These are phyloP conservation scores for Linum trigynum DNA, from an alignment of 345 rosid genomes.

Conservation along the genomic window DNA sequence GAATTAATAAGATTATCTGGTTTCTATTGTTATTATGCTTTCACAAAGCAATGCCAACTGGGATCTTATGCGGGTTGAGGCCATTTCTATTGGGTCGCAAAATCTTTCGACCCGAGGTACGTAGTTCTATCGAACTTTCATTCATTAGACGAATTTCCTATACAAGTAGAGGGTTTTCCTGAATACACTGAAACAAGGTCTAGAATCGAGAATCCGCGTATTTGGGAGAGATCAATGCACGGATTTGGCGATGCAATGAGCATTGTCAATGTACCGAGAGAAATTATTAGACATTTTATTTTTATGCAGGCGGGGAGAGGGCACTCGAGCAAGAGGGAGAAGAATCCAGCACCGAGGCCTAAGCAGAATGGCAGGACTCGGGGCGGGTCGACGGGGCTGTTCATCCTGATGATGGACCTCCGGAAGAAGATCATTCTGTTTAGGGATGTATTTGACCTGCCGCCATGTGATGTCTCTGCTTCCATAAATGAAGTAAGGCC, in stretches of 20 bases:
- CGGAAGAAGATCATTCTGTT: slow-evolving; percentile 52
- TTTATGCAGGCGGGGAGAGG: slow-evolving; percentile 27
- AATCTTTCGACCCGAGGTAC: slow-evolving; percentile 37
- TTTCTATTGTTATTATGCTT: too few species aligned
- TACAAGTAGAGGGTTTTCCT: too few species aligned
- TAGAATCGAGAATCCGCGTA: too few species aligned
- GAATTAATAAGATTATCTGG: too few species aligned
- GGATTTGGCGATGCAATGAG: neutral
- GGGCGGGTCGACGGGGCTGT: slow-evolving; percentile 26
- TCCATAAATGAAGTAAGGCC: slow-evolving; percentile 41
- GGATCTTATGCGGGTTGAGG: slow-evolving; percentile 29
- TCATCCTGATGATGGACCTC: slow-evolving; percentile 51
- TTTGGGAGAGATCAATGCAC: too few species aligned
- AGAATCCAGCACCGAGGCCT: slow-evolving; percentile 17
- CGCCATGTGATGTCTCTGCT: slow-evolving; percentile 38
- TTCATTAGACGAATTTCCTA: too few species aligned
- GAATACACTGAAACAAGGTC: too few species aligned
- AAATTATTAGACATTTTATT: too few species aligned
- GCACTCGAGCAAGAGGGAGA: slow-evolving; percentile 21
- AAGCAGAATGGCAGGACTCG: slow-evolving; percentile 23
- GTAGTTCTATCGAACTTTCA: neutral
- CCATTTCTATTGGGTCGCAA: slow-evolving; percentile 39
- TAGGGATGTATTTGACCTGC: slow-evolving; percentile 61
- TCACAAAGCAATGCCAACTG: slow-evolving; percentile 22
- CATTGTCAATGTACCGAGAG: neutral